These are phyloP conservation scores for Naganishia randhawae DNA, from an alignment of 768 basidiomycete genomes.

Conservation along the genomic window DNA sequence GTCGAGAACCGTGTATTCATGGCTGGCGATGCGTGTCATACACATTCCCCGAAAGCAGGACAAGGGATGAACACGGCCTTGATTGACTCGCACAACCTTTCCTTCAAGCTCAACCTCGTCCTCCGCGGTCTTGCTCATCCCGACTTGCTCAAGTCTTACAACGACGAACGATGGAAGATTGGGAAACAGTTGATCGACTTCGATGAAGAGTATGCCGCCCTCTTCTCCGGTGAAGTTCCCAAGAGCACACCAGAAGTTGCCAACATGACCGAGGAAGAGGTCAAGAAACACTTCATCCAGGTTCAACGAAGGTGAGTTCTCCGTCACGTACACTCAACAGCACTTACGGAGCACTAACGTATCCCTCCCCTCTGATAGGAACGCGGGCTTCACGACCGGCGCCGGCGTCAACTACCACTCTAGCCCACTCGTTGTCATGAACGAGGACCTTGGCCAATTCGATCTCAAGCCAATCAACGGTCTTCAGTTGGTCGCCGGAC, in stretches of 20 bases:
- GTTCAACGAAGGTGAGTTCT: slow-evolving; percentile 29
- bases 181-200: slow-evolving; percentile 33
- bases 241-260: slow-evolving; percentile 22
- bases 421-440: slow-evolving; percentile 19
- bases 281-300: slow-evolving; percentile 29
- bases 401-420: slow-evolving; percentile 29
- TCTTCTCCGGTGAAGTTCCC: slow-evolving; percentile 32
- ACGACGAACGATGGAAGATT: slow-evolving; percentile 41
- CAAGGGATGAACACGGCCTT: slow-evolving; percentile 39
- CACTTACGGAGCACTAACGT: not conserved
- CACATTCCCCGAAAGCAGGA: slow-evolving; percentile 31
- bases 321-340: no score
- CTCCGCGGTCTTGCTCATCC: slow-evolving; percentile 40
- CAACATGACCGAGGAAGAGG: slow-evolving; percentile 26
- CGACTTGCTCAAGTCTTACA: slow-evolving; percentile 44
- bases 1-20: slow-evolving; percentile 34
- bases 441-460: slow-evolving; percentile 26
- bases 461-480: slow-evolving; percentile 27
- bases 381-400: slow-evolving; percentile 30
- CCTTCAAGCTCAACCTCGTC: slow-evolving; percentile 36
- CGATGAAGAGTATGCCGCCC: slow-evolving; percentile 31
- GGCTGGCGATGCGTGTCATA: slow-evolving; percentile 32
- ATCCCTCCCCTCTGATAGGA: slow-evolving; percentile 10
- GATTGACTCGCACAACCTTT: slow-evolving; percentile 33
- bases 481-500: slow-evolving; percentile 24